Evolutionary conservation across 495 filamentous ascomycete species (phyloP).

Genomic region (Penicillium coprophilum): DNA sequence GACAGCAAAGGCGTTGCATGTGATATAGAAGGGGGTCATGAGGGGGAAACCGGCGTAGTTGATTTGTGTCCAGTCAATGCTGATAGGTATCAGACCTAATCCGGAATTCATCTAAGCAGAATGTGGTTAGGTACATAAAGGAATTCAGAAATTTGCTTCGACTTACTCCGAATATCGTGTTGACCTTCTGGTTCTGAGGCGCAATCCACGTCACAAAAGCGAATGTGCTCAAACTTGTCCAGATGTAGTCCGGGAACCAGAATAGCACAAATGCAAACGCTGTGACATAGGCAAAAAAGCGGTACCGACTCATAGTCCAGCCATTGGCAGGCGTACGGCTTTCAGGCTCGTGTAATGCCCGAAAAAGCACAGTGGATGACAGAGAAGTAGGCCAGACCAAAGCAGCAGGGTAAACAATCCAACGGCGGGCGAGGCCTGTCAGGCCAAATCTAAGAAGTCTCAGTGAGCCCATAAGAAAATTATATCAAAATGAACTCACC

Average conservation of each 20-base stretch:
- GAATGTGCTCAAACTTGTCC: constrained; percentile 64
- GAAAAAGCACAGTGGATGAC: constrained; percentile 29
- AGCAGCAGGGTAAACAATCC: constrained; percentile 54
- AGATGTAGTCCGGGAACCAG: constrained; percentile 74
- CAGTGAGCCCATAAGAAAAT: neutral
- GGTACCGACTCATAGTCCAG: constrained; percentile 55
- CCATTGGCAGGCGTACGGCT: constrained; percentile 49
- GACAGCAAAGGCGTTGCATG: constrained; percentile 57
- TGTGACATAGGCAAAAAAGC: constrained; percentile 54
- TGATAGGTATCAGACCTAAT: constrained; percentile 73
- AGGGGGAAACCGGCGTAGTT: constrained; percentile 52
- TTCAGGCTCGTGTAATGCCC: constrained; percentile 48
- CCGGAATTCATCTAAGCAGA: constrained; percentile 69
- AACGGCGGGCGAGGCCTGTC: constrained; percentile 61
- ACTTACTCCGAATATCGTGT: constrained; percentile 69
- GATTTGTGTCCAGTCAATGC: constrained; percentile 64
- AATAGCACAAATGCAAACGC: constrained; percentile 55
- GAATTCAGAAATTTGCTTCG: constrained; percentile 59
- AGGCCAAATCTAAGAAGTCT: constrained; percentile 44
- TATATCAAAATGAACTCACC: constrained; percentile 38
- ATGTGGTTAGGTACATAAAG: constrained; percentile 63
- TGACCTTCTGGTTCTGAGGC: constrained; percentile 58
- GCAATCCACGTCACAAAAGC: constrained; percentile 63
- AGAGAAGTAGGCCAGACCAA: constrained; percentile 38
- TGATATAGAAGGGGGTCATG: constrained; percentile 63